Evolutionary conservation across 179 eudicot genomes (phyloP).

Genomic region (Nepenthes alata): DNA sequence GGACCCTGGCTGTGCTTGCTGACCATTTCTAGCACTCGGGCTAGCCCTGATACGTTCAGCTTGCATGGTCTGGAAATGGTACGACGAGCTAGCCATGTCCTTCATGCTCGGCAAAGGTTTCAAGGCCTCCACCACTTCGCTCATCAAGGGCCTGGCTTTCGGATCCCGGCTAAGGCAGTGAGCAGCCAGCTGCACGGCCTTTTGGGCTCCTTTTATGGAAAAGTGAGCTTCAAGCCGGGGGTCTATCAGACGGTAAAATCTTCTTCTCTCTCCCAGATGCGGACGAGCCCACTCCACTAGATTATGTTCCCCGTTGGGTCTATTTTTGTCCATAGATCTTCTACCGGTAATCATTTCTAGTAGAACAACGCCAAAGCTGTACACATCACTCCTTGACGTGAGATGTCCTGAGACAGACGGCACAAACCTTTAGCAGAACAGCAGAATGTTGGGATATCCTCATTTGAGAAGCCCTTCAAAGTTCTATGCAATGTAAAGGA

Average conservation of each 20-base stretch:
- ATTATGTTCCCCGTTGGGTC: conserved; percentile 79
- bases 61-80: conserved; percentile 63
- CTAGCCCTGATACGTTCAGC: conserved; percentile 48
- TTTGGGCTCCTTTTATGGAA: conserved; percentile 85
- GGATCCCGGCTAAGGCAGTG: conserved; percentile 86
- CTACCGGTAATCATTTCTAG: conserved; percentile 76
- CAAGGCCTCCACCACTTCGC: conserved; percentile 63
- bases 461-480: too few relatives aligned
- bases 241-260: conserved; percentile 62
- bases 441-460: not conserved
- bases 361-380: conserved; percentile 82
- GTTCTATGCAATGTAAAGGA: too few relatives aligned
- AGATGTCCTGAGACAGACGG: conserved; percentile 51
- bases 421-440: not conserved
- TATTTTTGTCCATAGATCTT: conserved; percentile 84
- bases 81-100: conserved; percentile 87
- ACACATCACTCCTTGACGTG: conserved; percentile 79
- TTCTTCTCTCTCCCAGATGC: conserved; percentile 54
- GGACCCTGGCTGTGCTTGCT: conserved; percentile 20
- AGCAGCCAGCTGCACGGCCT: conserved; percentile 78
- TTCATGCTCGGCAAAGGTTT: conserved; percentile 70
- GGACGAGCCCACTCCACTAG: conserved; percentile 92
- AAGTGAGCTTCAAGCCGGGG: conserved; percentile 87
- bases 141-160: conserved; percentile 71
- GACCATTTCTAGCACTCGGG: conserved; percentile 43